Evolutionary conservation across 1,284 basidiomycete genomes (phyloP).

Genomic region (Apiotrichum domesticum): DNA sequence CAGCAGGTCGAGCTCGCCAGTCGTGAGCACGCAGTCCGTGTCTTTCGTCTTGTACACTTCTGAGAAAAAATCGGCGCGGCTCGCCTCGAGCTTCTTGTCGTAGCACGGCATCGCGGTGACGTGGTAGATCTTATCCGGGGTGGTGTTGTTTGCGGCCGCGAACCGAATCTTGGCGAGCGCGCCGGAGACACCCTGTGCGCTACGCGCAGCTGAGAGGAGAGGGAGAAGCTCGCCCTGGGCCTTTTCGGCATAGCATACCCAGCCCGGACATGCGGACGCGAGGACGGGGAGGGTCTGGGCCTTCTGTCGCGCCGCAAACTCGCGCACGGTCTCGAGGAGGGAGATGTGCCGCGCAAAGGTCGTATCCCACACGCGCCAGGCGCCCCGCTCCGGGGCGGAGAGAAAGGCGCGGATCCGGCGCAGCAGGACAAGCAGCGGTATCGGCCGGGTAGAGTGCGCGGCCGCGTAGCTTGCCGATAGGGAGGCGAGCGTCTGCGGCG

Average conservation of each 20-base stretch:
- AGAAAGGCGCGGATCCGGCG: constrained; percentile 62
- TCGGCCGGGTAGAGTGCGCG: constrained; percentile 31
- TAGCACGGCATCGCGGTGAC: constrained; percentile 99
- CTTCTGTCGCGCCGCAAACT: constrained; percentile 67
- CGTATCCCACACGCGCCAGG: constrained; percentile 73
- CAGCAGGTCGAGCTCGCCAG: constrained; percentile 84
- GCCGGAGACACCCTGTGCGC: constrained; percentile 91
- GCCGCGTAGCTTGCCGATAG: constrained; percentile 65
- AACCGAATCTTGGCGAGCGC: constrained; percentile 84
- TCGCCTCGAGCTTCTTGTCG: constrained; percentile 98
- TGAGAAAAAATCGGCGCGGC: constrained; percentile 81
- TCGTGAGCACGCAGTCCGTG: constrained; percentile 96
- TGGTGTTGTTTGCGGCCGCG: constrained; percentile 58
- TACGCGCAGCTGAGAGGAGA: constrained; percentile 80
- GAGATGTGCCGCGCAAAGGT: constrained; percentile 88
- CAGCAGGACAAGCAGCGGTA: constrained; percentile 57
- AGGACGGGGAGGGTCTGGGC: constrained; percentile 68
- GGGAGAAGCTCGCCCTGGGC: constrained; percentile 90
- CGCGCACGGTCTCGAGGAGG: constrained; percentile 70
- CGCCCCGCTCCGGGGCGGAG: constrained; percentile 24
- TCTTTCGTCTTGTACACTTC: constrained; percentile 74
- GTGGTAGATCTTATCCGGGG: constrained; percentile 82
- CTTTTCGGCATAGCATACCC: constrained; percentile 99
- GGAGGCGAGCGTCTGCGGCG: constrained; percentile 88
- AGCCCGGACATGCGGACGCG: constrained; percentile 93